Evolutionary conservation across 495 filamentous ascomycete genomes (phyloP), one percentile per base, ranked within the genome.

Genomic region (Aspergillus sclerotiicarbonarius): DNA sequence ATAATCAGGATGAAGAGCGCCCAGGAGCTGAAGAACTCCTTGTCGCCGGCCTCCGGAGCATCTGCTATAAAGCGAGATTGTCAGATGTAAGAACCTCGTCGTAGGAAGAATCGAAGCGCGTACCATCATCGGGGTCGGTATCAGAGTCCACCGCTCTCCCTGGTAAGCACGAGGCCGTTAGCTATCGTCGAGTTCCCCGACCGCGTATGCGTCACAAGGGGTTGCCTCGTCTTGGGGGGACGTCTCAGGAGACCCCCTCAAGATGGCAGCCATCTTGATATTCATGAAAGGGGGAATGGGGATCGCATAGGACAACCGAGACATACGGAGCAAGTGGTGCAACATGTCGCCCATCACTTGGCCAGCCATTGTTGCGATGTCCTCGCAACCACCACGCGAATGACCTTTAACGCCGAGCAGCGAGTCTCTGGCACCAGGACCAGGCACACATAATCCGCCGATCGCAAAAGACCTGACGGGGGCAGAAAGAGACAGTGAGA

Each of bases 1-100:
- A 89, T 82, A 57, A 98, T 93, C 63, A 96, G 84, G 67, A 98
- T 98, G 71, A 96, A 96, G 53, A 98, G 84, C 20, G 93, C 92
- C 90, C 92, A 96, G 79, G 94, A 96, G 67, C 92, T 87, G 66
- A 89, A 89, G 46, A 96, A 89, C 78, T 98, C 94, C 78, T 93
- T 89, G 72, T 95, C 77, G 16, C 84, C 85, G 20, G 87, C 79
- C 50, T 87, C 86, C 48, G 84, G 81, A 46, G 78, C 68, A 69
- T 76, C 80, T 78, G 64, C 51, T 68, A 37, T 37, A 49, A n/a
- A 39, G 50, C 49, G 33, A 59, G 20, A 58, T 53, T 30, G 63
- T 70, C 56, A 70, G 60, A 59, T 64, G 52, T 25, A 30, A 35
- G 50, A 30, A 19, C 43, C 20, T 32, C 21, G 19, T 50, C 3